Conservation (phyloP, 345 rosid genomes). For the Linum usitatissimum region DNA sequence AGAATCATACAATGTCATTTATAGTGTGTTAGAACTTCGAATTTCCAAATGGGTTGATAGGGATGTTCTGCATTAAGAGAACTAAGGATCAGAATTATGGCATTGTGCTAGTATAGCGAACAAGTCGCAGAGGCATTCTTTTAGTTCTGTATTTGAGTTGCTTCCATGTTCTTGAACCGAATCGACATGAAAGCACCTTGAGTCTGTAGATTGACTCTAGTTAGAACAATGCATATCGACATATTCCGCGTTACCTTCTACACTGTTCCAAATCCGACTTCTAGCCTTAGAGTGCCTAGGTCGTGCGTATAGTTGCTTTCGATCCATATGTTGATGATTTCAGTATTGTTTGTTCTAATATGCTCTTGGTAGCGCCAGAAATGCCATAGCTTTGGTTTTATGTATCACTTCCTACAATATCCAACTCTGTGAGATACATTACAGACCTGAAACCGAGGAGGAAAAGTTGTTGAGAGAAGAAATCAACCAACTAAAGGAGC, state of each 20-base stretch:
- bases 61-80: too few species aligned
- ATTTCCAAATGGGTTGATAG: too few species aligned
- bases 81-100: too few species aligned
- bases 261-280: too few species aligned
- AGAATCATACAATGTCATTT: too few species aligned
- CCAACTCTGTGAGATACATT: slow-evolving; percentile 14
- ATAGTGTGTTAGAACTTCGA: too few species aligned
- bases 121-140: neutral
- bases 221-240: too few species aligned
- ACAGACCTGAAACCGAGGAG: slow-evolving; percentile 82
- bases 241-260: too few species aligned
- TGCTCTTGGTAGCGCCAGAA: too few species aligned
- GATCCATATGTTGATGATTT: too few species aligned
- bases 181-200: neutral
- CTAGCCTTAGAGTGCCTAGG: too few species aligned
- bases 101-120: neutral
- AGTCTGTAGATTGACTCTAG: neutral
- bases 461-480: slow-evolving; percentile 64
- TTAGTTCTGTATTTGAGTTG: neutral
- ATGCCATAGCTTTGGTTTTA: neutral
- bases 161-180: neutral
- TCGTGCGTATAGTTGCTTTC: too few species aligned
- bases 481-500: slow-evolving; percentile 41
- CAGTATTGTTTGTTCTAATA: neutral
- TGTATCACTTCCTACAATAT: neutral